Evolutionary conservation across 306 rosid species (phyloP), one percentile per base, ranked within the genome.

Genomic region (Rubus idaeus): DNA sequence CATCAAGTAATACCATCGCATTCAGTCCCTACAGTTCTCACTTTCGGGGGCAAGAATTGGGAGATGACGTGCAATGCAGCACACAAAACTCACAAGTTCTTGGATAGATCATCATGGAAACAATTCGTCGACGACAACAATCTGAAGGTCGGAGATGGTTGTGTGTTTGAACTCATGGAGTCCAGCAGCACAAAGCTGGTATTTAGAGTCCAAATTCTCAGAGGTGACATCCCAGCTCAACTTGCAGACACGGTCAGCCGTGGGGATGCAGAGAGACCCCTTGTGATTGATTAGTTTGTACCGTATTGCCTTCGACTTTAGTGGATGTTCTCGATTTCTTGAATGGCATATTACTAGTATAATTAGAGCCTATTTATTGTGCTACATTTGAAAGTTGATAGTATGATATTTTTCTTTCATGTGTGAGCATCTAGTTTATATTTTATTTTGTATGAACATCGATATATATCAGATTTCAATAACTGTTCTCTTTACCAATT

Each of bases 121-220:
- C 67, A 20, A 0, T 91, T 89, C 76, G 84, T 44, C 12, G n/a
- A 44, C 3, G 93, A 86, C 55, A 91, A 81, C 70, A 20, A 64
- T 78, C 83, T 91, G 77, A 86, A 83, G 83, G 35, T 30, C 12
- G 91, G 91, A 67, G 96, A 87, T 49, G 91, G 87, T 0, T 89
- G 89, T n/a, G 68, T 91, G 9, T 91, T 91, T 52, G 90, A 91
- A 70, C 88, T 89, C 50, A 57, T 57, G 16, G 82, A 91, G 42
- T 4, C n/a, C 55, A 77, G 79, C 66, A 17, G 64, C 44, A 69
- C 58, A 49, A 68, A 57, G 74, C 70, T 91, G 21, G 40, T 81
- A 21, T 81, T 87, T 3, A 62, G 85, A 71, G 89, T 87, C 79
- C 96, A 87, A 72, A 87, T 91, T 79, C 93, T 91, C 76, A 83